Evolutionary conservation across 2,329 filamentous ascomycete species (phyloP), one percentile per base, ranked within the genome.

Genomic region (Curvularia sp.): DNA sequence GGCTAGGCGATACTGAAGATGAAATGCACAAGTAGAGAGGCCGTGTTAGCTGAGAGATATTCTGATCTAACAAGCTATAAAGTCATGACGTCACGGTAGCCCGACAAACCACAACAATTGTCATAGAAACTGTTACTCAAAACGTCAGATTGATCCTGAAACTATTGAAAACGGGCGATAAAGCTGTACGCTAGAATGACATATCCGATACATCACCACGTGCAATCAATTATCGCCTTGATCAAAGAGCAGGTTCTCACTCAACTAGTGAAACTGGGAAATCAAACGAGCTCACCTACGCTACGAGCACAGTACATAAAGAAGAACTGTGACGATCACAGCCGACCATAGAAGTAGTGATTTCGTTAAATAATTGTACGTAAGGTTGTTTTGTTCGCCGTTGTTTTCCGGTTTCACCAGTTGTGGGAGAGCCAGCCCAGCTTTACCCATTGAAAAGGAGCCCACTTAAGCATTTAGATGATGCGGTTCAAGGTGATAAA

Each of bases 41-140:
- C 30, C 5, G 35, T 18, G 9, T 31, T 50, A 15, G 18, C 15
- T 48, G 22, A 31, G 13, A 7, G 22, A 4, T 24, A 3, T 22
- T 35, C 15, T 41, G 15, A 41, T 41, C 9, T 3, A 7, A 5
- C 22, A 20, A 28, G 13, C 13, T 15, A 12, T 1, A 1, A 39
- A 52, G 54, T 56, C 48, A 56, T 56, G 54, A 56, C 54, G 54
- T 56, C 54, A 56, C n/a, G 48, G n/a, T 18, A 30, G n/a, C 5
- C 15, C 13, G 15, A 39, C 33, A 50, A 31, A 38, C 24, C 31
- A 22, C 41, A 7, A 20, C 4, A 31, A 18, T 7, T 28, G 5
- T 4, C 35, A 22, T 4, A 9, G n/a, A 48, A 13, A 31, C 8
- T 5, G 18, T 13, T 33, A 7, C 30, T 22, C 10, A 15, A 33